A percentile compares a stretch with the other conserved stretches of the same genome.
Conservation (phyloP, 2,329 filamentous ascomycete species). For the Hirsutella rhossiliensis region DNA sequence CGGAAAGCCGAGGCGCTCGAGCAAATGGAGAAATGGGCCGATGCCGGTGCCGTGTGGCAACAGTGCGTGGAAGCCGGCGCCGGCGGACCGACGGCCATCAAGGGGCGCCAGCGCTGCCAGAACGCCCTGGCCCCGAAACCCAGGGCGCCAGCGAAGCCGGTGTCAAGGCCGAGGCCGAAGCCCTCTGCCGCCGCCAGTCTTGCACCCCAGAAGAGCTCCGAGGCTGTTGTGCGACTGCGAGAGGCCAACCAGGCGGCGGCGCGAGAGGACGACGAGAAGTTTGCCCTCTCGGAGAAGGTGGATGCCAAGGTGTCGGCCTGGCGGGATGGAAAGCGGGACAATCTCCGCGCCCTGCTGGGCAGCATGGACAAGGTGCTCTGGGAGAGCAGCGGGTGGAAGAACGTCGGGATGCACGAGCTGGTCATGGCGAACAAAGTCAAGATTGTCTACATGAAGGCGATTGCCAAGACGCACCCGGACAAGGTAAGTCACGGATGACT, state of each 20-base stretch:
- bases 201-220: slow-evolving; percentile 42
- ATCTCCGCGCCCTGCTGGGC: slow-evolving; percentile 74
- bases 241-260: slow-evolving; percentile 79
- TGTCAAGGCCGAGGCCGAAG: slow-evolving; percentile 32
- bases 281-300: slow-evolving; percentile 75
- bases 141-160: slow-evolving; percentile 31
- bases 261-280: slow-evolving; percentile 81
- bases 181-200: slow-evolving; percentile 26
- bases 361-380: slow-evolving; percentile 85
- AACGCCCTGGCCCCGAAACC: slow-evolving; percentile 66
- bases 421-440: slow-evolving; percentile 93
- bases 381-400: slow-evolving; percentile 92
- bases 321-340: slow-evolving; percentile 87
- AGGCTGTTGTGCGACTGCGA: slow-evolving; percentile 71
- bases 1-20: slow-evolving; percentile 93
- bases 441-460: slow-evolving; percentile 97
- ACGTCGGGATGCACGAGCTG: slow-evolving; percentile 85
- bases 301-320: slow-evolving; percentile 68
- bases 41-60: slow-evolving; percentile 72
- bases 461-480: slow-evolving; percentile 95
- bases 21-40: slow-evolving; percentile 86
- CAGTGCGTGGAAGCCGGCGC: slow-evolving; percentile 72
- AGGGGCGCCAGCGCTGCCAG: slow-evolving; percentile 81
- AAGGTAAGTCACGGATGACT: slow-evolving; percentile 53
- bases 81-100: slow-evolving; percentile 72